A percentile compares a stretch with the other conserved stretches of the same genome.
phyloP scores from a whole-genome alignment of 345 rosid species.

The Lepidium didymum region DNA sequence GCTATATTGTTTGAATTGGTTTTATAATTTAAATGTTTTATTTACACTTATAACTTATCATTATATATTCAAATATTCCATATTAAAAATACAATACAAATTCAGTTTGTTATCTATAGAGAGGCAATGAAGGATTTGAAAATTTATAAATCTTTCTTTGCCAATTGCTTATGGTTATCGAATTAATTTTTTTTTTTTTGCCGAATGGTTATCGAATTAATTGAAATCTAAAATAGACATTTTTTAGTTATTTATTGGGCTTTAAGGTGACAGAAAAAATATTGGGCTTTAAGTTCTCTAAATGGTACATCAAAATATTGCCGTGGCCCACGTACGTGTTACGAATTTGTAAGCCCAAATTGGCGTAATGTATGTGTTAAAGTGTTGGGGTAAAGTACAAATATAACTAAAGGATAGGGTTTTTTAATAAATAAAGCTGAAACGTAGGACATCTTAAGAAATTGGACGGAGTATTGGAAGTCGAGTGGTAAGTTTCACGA shows the following conservation, averaged over 20 bases:
- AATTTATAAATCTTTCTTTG: no score
- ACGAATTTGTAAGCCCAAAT: background rate
- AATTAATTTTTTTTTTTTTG: no score
- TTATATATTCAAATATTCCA: background rate
- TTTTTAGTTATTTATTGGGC: background rate
- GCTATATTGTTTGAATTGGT: background rate
- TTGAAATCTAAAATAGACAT: no score
- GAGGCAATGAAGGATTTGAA: background rate
- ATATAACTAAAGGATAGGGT: background rate
- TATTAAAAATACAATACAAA: background rate
- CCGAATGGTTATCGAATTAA: no score
- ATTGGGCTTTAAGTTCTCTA: background rate
- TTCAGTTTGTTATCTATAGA: background rate
- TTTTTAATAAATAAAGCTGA: background rate
- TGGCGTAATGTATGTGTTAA: no score
- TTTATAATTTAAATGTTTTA: background rate
- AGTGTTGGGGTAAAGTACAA: background rate
- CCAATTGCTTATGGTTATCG: no score
- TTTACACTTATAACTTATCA: background rate
- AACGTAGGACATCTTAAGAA: background rate
- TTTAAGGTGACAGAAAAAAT: no score
- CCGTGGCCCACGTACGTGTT: background rate
- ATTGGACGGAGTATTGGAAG: background rate
- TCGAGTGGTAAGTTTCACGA: slow-evolving; percentile 39
- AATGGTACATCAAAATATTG: background rate